Evolutionary conservation across 805 yeast genomes (phyloP), one percentile per base, ranked within the genome.

Genomic region (Yarrowia sp.): DNA sequence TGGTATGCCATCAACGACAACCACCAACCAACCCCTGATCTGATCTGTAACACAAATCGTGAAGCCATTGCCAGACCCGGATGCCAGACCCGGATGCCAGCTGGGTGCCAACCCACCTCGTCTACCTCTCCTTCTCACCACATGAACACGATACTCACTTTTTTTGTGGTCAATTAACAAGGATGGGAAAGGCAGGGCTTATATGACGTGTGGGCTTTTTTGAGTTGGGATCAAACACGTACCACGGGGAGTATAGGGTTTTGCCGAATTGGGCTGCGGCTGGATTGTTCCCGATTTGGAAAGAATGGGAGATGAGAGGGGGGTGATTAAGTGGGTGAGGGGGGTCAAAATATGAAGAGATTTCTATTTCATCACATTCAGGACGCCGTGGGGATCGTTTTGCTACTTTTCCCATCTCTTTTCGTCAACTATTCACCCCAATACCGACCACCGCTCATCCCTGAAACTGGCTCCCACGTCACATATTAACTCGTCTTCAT

Each of bases 151-250:
- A 59, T 59, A 59, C 65, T 59, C 65, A 59, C 65, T 59, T 59
- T 59, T 59, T 59, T 59, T 45, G 50, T 59, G 52, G 65, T 59
- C 65, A 59, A 45, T 35, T 43, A n/a, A 14, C 65, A 45, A 43
- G 48, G 16, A 43, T 11, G 65, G 65, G 52, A 45, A 59, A 59
- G 52, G 10, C 43, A 12, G 52, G 65, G 52, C 65, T 59, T 59
- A 43, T 59, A 59, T 59, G 65, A 59, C 65, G 65, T 59, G 65
- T 32, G 65, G 52, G 32, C 46, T 43, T 40, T 59, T 59, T 59
- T 59, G 52, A 45, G 52, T 43, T 59, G 52, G 63, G 41, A 56
- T 56, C 49, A 43, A 59, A 45, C 65, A 59, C 65, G 65, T 45
- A 43, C 50, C 50, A 43, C 65, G 52, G 52, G 52, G 52, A 43